phyloP scores from a whole-genome alignment of 176 grass and related monocot species.

The Oryza meyeriana region DNA sequence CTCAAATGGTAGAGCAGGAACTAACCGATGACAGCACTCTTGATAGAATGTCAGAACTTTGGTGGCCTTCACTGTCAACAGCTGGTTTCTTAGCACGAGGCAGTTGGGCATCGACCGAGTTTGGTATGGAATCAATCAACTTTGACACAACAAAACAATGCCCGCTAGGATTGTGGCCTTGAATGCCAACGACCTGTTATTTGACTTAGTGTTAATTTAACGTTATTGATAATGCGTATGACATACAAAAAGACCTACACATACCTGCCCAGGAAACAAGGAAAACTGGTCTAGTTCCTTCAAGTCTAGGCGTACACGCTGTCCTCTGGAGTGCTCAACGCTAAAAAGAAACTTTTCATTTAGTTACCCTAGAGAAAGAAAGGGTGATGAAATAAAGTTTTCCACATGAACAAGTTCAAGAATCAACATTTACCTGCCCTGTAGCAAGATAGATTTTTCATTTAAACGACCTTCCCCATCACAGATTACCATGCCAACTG shows the following conservation, averaged over 20 bases:
- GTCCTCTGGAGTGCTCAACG: conserved; percentile 69
- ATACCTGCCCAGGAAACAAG: conserved; percentile 90
- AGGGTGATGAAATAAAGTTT: not conserved
- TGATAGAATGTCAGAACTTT: conserved; percentile 41
- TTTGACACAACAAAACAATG: conserved; percentile 82
- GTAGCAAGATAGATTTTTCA: conserved; percentile 94
- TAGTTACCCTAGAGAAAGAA: conserved; percentile 32
- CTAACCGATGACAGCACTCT: conserved; percentile 61
- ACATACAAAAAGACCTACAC: not conserved
- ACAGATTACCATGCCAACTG: conserved; percentile 87
- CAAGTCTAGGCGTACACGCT: conserved; percentile 78
- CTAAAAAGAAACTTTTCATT: conserved; percentile 34
- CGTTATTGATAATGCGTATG: conserved; percentile 16
- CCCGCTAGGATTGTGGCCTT: conserved; percentile 91
- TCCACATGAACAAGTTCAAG: conserved; percentile 2
- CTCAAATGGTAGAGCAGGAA: conserved; percentile 19
- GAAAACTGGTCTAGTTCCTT: conserved; percentile 76
- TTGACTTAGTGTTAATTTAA: conserved; percentile 22
- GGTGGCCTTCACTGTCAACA: conserved; percentile 35
- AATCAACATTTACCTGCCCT: conserved; percentile 63
- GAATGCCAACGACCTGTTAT: conserved; percentile 80
- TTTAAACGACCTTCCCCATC: conserved; percentile 94
- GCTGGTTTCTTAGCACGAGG: conserved; percentile 82
- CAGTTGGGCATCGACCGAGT: conserved; percentile 40
- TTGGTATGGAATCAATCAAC: conserved; percentile 67